Percentiles rank a stretch among this genome's conserved stretches.
Evolutionary conservation across 148 eudicot species (phyloP).

Genomic region (Rhododendron vialii): DNA sequence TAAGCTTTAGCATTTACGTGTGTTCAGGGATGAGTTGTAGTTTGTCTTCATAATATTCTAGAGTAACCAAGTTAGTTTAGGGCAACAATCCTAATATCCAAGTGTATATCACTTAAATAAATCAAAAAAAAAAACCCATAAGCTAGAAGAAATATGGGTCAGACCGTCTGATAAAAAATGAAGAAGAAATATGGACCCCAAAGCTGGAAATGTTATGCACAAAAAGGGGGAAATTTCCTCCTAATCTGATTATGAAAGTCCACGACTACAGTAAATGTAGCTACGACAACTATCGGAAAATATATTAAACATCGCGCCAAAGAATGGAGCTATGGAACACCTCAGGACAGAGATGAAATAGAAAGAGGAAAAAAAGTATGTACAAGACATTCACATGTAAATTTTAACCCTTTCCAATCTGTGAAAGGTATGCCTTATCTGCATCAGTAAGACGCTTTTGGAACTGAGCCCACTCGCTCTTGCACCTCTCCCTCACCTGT

Average conservation of each 20-base stretch:
- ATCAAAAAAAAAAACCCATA: neutral
- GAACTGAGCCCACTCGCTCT: conserved; percentile 73
- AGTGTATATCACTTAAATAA: neutral
- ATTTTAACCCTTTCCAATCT: conserved; percentile 26
- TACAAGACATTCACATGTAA: conserved; percentile 22
- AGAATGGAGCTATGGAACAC: conserved; percentile 9
- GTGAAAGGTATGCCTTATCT: conserved; percentile 59
- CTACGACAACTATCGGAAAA: neutral
- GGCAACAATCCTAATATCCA: neutral
- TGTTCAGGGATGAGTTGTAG: neutral
- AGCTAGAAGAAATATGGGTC: neutral
- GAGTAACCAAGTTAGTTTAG: neutral
- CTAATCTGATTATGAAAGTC: neutral
- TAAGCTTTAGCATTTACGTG: neutral
- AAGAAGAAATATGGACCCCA: neutral
- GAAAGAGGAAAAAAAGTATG: conserved; percentile 9
- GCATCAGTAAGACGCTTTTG: conserved; percentile 75
- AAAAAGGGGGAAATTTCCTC: neutral
- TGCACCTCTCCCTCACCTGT: conserved; percentile 89
- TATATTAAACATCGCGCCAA: neutral
- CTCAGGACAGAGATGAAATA: neutral
- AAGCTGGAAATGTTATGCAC: neutral
- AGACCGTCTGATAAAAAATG: too few species aligned
- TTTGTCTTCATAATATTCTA: neutral
- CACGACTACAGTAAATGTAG: neutral